These are phyloP conservation scores for Dryadomyces sulphureus DNA, from an alignment of 2,329 filamentous ascomycete genomes.

Conservation along the genomic window DNA sequence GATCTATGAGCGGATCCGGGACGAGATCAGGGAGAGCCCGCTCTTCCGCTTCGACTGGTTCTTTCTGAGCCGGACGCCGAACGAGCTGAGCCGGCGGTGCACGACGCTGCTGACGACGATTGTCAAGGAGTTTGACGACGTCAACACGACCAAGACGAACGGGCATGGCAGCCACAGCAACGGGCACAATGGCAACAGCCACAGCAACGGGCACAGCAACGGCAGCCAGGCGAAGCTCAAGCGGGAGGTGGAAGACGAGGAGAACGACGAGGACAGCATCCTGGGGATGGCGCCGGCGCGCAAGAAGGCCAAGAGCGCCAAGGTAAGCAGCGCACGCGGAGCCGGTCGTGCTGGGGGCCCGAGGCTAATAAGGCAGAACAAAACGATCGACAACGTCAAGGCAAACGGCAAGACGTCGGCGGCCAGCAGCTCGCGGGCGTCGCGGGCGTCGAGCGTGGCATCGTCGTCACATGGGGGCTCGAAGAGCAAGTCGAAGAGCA, in stretches of 20 bases:
- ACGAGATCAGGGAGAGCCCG: slow-evolving; percentile 87
- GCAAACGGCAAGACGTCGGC: slow-evolving; percentile 49
- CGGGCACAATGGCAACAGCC: slow-evolving; percentile 12
- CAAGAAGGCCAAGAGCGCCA: slow-evolving; percentile 86
- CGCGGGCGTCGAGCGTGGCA: slow-evolving; percentile 75
- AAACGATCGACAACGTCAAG: slow-evolving; percentile 67
- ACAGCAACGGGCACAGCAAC: slow-evolving; percentile 20
- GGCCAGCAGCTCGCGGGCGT: slow-evolving; percentile 58
- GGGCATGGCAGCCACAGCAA: slow-evolving; percentile 23
- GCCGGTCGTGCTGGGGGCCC: too few species aligned
- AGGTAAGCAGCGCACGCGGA: slow-evolving; percentile 45
- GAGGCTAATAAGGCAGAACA: too few species aligned
- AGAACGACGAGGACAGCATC: slow-evolving; percentile 70
- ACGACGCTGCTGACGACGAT: slow-evolving; percentile 90
- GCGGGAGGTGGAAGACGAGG: slow-evolving; percentile 63
- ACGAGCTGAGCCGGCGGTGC: slow-evolving; percentile 83
- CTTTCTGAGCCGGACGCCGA: slow-evolving; percentile 85
- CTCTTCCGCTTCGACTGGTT: slow-evolving; percentile 99
- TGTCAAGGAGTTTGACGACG: slow-evolving; percentile 80
- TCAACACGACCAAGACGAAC: slow-evolving; percentile 26
- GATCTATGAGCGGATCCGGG: slow-evolving; percentile 87
- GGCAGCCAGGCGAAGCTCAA: slow-evolving; percentile 52
- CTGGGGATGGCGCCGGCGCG: slow-evolving; percentile 66
- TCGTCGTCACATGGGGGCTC: slow-evolving; percentile 51
- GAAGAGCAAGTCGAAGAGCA: slow-evolving; percentile 11